Conservation (phyloP, 1,284 basidiomycete genomes). For the Pseudozyma flocculosa region DNA sequence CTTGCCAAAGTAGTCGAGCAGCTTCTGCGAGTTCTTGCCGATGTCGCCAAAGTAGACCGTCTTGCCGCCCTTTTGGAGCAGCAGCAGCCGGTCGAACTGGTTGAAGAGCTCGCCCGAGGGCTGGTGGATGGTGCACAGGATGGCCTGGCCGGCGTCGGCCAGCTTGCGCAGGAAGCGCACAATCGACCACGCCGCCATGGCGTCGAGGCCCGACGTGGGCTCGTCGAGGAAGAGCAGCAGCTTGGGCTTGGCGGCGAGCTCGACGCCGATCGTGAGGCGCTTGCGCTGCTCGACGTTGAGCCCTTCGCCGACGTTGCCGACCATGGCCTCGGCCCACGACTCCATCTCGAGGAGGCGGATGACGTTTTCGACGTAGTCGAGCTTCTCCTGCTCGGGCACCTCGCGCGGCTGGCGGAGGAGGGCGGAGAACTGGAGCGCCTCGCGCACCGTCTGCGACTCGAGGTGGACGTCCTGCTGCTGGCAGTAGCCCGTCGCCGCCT, state of each 20-base stretch:
- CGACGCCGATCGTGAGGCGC: slow-evolving; percentile 47
- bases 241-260: slow-evolving; percentile 47
- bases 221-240: slow-evolving; percentile 54
- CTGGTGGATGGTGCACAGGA: slow-evolving; percentile 59
- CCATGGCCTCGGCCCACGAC: slow-evolving; percentile 41
- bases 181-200: slow-evolving; percentile 21
- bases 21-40: slow-evolving; percentile 64
- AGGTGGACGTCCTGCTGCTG: slow-evolving; percentile 51
- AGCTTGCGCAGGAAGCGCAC: slow-evolving; percentile 57
- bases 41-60: slow-evolving; percentile 68
- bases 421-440: slow-evolving; percentile 48
- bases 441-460: slow-evolving; percentile 37
- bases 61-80: slow-evolving; percentile 47
- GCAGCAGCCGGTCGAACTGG: slow-evolving; percentile 43
- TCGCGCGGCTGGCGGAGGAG: slow-evolving; percentile 42
- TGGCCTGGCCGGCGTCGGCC: slow-evolving; percentile 51
- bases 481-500: slow-evolving; percentile 41
- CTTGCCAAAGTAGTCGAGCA: slow-evolving; percentile 71
- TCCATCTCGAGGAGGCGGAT: slow-evolving; percentile 48
- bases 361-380: slow-evolving; percentile 44
- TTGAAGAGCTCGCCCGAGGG: slow-evolving; percentile 53
- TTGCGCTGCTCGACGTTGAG: slow-evolving; percentile 50
- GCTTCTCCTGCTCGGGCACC: slow-evolving; percentile 33
- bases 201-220: slow-evolving; percentile 50
- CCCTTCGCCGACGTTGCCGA: slow-evolving; percentile 39